Evolutionary conservation across 179 eudicot species (phyloP), one percentile per base, ranked within the genome.

Genomic region (Silene noctiflora): DNA sequence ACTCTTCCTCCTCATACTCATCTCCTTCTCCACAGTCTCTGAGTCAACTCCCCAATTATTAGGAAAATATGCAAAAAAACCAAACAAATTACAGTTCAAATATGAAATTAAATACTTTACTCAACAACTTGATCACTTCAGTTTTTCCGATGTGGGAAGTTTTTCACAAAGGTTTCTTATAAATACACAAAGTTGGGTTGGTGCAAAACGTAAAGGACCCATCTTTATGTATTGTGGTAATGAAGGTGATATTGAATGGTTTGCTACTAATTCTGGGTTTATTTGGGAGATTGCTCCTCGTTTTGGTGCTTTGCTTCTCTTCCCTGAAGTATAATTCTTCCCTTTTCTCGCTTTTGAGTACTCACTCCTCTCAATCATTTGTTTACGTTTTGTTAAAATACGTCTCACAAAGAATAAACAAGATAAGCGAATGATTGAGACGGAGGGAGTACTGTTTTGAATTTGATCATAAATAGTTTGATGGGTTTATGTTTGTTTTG

Each of bases 191-290:
- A 79, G 81, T 63, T 93, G 96, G 98, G 67, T 69, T 16, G 98
- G 96, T 1, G 80, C 96, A 0, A 27, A 56, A 10, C 81, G 76
- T 0, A 58, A 29, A 73, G 88, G 89, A 0, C 91, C 93, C 20
- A 91, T 93, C 51, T 93, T 93, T 76, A 71, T 93, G 80, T 93
- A 93, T 75, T 91, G 97, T 31, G 97, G 98, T 1, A 91, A 91
- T 66, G 98, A 93, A 72, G 98, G 98, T 3, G 89, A 91, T 48
- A 93, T 93, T 51, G 93, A 82, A 69, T 93, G 97, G 98, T 91
- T 91, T 64, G 98, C 97, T 56, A 75, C 78, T 33, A 91, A 91
- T 74, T 86, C 97, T 2, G 97, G 97, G 1, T 82, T 93, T 66
- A 81, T 93, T 19, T 90, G 97, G 95, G 97, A 93, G 55, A 55